phyloP scores from a whole-genome alignment of 108 stramenopile species.

The Parietichytrium sp. region DNA sequence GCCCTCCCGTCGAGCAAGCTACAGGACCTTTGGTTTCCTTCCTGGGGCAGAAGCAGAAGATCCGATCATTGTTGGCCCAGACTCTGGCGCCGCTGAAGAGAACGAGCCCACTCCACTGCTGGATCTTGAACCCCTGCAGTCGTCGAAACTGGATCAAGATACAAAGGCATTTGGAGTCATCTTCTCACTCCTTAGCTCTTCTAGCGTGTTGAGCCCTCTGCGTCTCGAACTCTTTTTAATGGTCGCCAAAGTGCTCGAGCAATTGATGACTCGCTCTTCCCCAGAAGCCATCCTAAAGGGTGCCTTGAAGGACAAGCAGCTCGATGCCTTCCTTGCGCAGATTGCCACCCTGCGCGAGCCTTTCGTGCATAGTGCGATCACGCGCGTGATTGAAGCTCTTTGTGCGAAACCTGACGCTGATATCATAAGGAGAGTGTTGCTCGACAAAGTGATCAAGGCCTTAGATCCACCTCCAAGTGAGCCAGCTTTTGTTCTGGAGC shows the following conservation, averaged over 20 bases:
- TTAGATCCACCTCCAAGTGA: not conserved
- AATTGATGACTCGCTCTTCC: not conserved
- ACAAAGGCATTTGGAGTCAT: not conserved
- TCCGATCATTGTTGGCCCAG: too few relatives aligned
- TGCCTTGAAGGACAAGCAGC: not conserved
- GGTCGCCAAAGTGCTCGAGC: constrained; percentile 18
- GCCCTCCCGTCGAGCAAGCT: not conserved
- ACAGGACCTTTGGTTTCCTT: too few relatives aligned
- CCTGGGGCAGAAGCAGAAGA: too few relatives aligned
- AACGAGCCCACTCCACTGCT: too few relatives aligned
- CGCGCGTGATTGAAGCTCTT: not conserved
- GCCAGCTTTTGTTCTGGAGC: constrained; percentile 18
- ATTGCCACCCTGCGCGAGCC: constrained; percentile 2
- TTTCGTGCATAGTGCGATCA: not conserved
- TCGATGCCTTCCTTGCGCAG: not conserved
- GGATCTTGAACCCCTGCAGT: too few relatives aligned
- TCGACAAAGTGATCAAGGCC: not conserved
- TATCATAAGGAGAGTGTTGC: not conserved
- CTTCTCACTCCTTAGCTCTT: not conserved
- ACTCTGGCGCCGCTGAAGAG: too few relatives aligned
- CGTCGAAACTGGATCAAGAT: too few relatives aligned
- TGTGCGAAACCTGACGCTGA: not conserved
- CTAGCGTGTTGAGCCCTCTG: not conserved
- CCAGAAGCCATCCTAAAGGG: not conserved
- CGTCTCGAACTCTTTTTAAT: constrained; percentile 5